Evolutionary conservation across 2,329 filamentous ascomycete genomes (phyloP).

Genomic region (Colletotrichum cordylinicola): DNA sequence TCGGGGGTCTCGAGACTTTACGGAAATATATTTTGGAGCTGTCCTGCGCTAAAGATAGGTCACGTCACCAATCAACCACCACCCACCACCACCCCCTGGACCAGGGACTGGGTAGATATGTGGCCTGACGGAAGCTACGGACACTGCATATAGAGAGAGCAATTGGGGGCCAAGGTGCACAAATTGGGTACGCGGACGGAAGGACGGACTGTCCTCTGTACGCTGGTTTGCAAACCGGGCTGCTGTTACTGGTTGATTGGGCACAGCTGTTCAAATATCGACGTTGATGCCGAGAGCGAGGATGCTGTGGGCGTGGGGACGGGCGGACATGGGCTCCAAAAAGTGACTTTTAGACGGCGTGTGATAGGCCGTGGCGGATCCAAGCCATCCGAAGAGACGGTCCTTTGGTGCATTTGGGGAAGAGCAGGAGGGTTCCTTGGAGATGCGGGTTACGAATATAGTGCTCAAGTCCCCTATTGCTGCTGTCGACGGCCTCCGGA

Average conservation of each 20-base stretch:
- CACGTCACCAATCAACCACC: background rate
- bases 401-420: background rate
- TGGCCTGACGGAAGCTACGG: background rate
- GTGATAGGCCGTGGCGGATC: slow-evolving; percentile 18
- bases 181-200: background rate
- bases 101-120: background rate
- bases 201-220: background rate
- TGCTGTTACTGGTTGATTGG: background rate
- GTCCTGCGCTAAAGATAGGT: background rate
- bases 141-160: background rate
- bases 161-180: background rate
- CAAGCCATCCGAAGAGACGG: slow-evolving; percentile 1
- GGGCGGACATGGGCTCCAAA: background rate
- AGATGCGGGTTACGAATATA: background rate
- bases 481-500: background rate
- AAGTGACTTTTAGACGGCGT: slow-evolving; percentile 18
- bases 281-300: slow-evolving; percentile 11
- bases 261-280: background rate
- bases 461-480: background rate
- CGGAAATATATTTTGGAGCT: background rate
- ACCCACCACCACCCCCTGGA: background rate
- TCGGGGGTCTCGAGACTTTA: background rate
- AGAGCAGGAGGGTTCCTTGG: background rate
- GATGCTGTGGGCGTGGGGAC: background rate
- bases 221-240: background rate